Evolutionary conservation across 495 filamentous ascomycete species (phyloP), one percentile per base, ranked within the genome.

Genomic region (Apodospora peruviana): DNA sequence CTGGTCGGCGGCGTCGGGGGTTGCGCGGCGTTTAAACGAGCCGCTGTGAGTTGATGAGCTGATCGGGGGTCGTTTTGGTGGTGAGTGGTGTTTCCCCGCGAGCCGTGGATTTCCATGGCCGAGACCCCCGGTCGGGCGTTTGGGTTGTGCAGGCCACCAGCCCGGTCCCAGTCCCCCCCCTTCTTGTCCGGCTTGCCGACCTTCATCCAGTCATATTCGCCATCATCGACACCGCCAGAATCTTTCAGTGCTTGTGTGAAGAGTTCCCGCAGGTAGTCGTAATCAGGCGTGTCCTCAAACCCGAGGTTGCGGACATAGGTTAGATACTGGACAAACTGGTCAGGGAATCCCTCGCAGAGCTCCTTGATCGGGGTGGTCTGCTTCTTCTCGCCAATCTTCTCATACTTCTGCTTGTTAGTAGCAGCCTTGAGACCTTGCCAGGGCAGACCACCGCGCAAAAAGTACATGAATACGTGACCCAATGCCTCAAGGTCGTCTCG

Each of bases 131-230:
- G 88, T 48, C 81, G 72, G 46, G 76, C 78, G 65, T 85, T 86
- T 61, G 83, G 79, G 68, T 82, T 79, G 70, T 91, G 87, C 51
- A 90, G 75, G 56, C 46, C 54, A 21, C 56, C 59, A 25, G 57
- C 52, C 41, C 85, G 82, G 21, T 88, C 86, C 40, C 86, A 81
- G 67, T 94, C 88, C 52, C 85, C 83, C 52, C 85, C 83, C 74
- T 95, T 95, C 58, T 86, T 87, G 70, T 97, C 91, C 52, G 90
- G 91, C 65, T 95, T 94, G 76, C 89, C 93, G 48, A 95, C 76
- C 78, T 96, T 96, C 94, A 97, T 96, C 93, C 93, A 99, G 68
- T 99, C 93, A 65, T 97, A 99, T 63, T 99, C 94, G 51, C 94
- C 93, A 73, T 99, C 93, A 59, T 99, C 93, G 11, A 96, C 86